A percentile compares a stretch with the other conserved stretches of the same genome.
phyloP scores from a whole-genome alignment of 371 early-diverging fungal species.

The Mucor indicus region DNA sequence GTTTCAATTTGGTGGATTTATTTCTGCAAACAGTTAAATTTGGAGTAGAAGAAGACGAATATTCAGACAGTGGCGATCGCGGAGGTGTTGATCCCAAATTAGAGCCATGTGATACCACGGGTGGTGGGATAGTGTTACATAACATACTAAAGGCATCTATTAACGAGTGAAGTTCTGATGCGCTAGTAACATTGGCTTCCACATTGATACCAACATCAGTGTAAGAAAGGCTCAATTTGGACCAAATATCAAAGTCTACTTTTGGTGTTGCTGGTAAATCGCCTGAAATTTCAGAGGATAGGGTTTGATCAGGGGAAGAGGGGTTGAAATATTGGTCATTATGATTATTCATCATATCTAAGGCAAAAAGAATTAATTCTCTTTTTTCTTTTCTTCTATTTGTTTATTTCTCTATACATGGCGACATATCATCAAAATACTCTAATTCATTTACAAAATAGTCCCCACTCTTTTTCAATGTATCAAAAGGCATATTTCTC shows the following conservation, averaged over 20 bases:
- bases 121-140: slow-evolving; percentile 11
- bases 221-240: slow-evolving; percentile 29
- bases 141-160: slow-evolving; percentile 30
- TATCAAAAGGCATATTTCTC: slow-evolving; percentile 24
- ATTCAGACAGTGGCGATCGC: slow-evolving; percentile 9
- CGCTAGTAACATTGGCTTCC: slow-evolving; percentile 32
- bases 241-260: slow-evolving; percentile 12
- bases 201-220: slow-evolving; percentile 29
- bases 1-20: slow-evolving; percentile 28
- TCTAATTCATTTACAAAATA: too few relatives aligned
- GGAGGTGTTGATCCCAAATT: slow-evolving; percentile 5
- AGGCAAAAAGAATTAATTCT: too few relatives aligned
- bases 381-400: too few relatives aligned
- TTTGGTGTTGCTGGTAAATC: not conserved
- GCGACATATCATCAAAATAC: not conserved
- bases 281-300: too few relatives aligned
- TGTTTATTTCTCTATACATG: too few relatives aligned
- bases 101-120: slow-evolving; percentile 11
- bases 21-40: slow-evolving; percentile 35
- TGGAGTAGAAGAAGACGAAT: too few relatives aligned
- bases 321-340: too few relatives aligned
- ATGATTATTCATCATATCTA: too few relatives aligned
- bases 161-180: slow-evolving; percentile 27
- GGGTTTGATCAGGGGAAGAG: too few relatives aligned
- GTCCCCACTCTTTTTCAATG: too few relatives aligned